Evolutionary conservation across 257 asterid genomes (phyloP), one percentile per base, ranked within the genome.

Genomic region (Knoxia roxburghii): DNA sequence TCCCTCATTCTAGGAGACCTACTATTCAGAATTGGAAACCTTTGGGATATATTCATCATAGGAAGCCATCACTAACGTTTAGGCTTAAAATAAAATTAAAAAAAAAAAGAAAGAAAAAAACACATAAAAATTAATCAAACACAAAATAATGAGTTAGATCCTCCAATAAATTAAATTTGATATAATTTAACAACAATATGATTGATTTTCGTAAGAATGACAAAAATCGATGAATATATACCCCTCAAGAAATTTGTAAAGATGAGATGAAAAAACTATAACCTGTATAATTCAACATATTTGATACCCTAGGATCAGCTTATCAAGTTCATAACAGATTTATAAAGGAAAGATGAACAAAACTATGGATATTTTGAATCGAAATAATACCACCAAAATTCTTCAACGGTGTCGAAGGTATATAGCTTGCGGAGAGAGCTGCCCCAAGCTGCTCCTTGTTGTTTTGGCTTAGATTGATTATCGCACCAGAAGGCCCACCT

Each of bases 401-500:
- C 97, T 63, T 93, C 97, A 43, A 93, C 95, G 37, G 96, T 93
- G 51, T 90, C 96, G 74, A 93, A 93, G 33, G 97, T 86, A 66
- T 86, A 88, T 26, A 66, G 90, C 75, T 85, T 82, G 62, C 91
- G 89, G 50, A 93, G 83, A 65, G 86, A 62, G 65, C 63, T 51
- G 45, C 94, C 98, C 98, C 98, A 93, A 43, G 86, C 88, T 61
- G 88, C 96, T 53, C 97, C 97, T 72, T 77, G 97, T 74, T 77
- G 97, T 61, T 90, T 92, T 5, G 93, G 85, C 75, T 84, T 89
- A 0, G 96, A 89, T 74, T 87, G 98, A 40, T 89, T 84, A 74
- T 88, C 98, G 75, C 72, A 87, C 98, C 98, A 93, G 74, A 93
- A 90, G 5, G 97, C 73, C 98, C 98, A 93, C 69, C 74, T 76